Evolutionary conservation across 192 early-diverging fungal species (phyloP).

Genomic region (Gaertneriomyces sp.): DNA sequence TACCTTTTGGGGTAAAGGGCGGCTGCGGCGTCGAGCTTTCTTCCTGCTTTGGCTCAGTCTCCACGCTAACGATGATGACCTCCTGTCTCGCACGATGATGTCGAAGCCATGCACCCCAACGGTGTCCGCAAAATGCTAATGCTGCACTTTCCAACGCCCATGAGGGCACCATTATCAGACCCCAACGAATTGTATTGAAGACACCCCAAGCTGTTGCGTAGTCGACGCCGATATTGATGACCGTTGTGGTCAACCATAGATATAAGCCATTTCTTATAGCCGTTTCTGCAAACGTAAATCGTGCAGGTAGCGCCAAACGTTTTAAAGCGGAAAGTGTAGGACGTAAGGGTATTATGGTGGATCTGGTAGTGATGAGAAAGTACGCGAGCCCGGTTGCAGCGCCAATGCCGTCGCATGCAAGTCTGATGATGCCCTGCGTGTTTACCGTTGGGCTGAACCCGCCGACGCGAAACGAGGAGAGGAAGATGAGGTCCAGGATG

Average conservation of each 20-base stretch:
- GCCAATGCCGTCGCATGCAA: conserved; percentile 21
- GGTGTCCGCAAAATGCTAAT: conserved; percentile 23
- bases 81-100: too few species aligned
- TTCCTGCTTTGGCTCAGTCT: too few species aligned
- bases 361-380: conserved; percentile 10
- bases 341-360: background rate
- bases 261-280: conserved; percentile 30
- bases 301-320: conserved; percentile 14
- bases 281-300: conserved; percentile 22
- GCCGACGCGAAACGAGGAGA: conserved; percentile 23
- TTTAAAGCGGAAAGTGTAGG: conserved; percentile 5
- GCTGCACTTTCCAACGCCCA: conserved; percentile 17
- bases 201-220: conserved; percentile 35
- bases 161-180: conserved; percentile 26
- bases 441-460: conserved; percentile 15
- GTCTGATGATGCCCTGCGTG: conserved; percentile 25
- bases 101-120: conserved; percentile 9
- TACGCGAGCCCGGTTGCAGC: conserved; percentile 19
- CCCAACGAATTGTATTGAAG: conserved; percentile 39
- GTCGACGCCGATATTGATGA: conserved; percentile 17
- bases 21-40: too few species aligned
- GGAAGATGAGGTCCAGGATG: conserved; percentile 24
- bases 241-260: conserved; percentile 18
- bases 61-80: too few species aligned
- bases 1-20: too few species aligned